These are phyloP conservation scores for Phylloboletellus chloephorus DNA, from an alignment of 1,284 basidiomycete species.

Conservation along the genomic window DNA sequence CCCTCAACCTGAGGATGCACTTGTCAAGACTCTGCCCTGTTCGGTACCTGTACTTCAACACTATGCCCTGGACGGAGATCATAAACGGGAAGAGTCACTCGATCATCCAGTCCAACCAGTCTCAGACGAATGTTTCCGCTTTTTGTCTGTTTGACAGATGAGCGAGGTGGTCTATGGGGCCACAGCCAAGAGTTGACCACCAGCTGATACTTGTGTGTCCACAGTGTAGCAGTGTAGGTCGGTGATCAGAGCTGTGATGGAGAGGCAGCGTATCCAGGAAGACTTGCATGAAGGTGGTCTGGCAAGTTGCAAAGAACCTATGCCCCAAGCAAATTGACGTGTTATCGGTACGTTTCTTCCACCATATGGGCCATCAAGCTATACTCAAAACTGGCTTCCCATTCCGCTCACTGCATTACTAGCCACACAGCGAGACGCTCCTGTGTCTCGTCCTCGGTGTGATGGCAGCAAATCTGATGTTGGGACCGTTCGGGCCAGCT, in stretches of 20 bases:
- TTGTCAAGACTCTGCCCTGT: constrained; percentile 14
- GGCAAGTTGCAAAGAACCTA: constrained; percentile 14
- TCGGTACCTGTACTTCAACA: constrained; percentile 56
- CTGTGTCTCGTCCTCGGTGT: neutral
- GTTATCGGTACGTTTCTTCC: constrained; percentile 16
- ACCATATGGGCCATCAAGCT: constrained; percentile 30
- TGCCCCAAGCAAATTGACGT: constrained; percentile 18
- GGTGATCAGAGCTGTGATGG: constrained; percentile 32
- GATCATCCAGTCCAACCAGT: constrained; percentile 48
- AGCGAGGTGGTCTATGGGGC: constrained; percentile 38
- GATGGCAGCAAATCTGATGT: constrained; percentile 1
- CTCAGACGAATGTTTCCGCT: constrained; percentile 48
- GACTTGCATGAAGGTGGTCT: constrained; percentile 36
- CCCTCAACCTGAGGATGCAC: constrained; percentile 51
- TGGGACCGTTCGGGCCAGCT: neutral
- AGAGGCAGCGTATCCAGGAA: constrained; percentile 39
- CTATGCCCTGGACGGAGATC: constrained; percentile 53
- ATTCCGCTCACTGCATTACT: constrained; percentile 24
- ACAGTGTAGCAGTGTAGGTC: constrained; percentile 44
- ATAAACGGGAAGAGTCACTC: constrained; percentile 50
- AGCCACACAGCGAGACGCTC: constrained; percentile 2
- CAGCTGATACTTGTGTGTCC: constrained; percentile 47
- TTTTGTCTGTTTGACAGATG: constrained; percentile 59
- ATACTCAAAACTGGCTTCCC: constrained; percentile 35
- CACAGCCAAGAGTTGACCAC: constrained; percentile 43